Evolutionary conservation across 495 filamentous ascomycete genomes (phyloP).

Genomic region (Aspergillus sclerotioniger): DNA sequence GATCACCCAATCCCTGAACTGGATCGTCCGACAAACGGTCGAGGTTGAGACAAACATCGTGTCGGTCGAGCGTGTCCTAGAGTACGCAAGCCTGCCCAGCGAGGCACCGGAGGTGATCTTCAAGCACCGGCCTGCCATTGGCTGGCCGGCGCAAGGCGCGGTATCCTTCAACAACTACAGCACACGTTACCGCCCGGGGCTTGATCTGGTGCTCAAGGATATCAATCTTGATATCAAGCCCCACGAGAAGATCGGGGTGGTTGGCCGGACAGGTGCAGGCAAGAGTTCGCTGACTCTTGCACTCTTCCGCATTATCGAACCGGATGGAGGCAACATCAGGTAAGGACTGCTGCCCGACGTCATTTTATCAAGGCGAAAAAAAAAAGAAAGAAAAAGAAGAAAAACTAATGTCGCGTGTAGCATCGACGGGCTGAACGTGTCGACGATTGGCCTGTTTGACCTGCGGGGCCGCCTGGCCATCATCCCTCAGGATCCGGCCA

Average conservation of each 20-base stretch:
- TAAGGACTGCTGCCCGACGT: conserved; percentile 24
- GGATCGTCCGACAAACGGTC: conserved; percentile 98
- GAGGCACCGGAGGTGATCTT: conserved; percentile 95
- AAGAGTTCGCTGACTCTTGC: conserved; percentile 94
- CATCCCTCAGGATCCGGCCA: conserved; percentile 95
- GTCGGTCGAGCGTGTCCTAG: conserved; percentile 94
- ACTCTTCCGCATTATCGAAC: conserved; percentile 94
- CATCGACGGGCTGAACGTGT: conserved; percentile 87
- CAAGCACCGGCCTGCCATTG: conserved; percentile 77
- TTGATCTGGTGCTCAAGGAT: conserved; percentile 90
- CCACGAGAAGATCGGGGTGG: conserved; percentile 96
- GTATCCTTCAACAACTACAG: conserved; percentile 93
- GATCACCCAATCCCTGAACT: conserved; percentile 98
- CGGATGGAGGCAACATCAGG: conserved; percentile 71
- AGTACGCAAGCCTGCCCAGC: conserved; percentile 90
- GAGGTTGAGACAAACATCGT: conserved; percentile 99
- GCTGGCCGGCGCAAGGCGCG: conserved; percentile 89
- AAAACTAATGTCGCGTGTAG: conserved; percentile 29
- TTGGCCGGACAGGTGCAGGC: conserved; percentile 93
- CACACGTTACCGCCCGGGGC: conserved; percentile 81
- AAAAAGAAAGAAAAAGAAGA: no score
- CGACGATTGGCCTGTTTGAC: conserved; percentile 85
- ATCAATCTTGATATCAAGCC: conserved; percentile 89
- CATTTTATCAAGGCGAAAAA: conserved; percentile 1
- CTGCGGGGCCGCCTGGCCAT: conserved; percentile 89